Percentiles rank a stretch among this genome's conserved stretches.
These are phyloP conservation scores for Phytophthora uliginosa DNA, from an alignment of 352 stramenopile species.

Conservation along the genomic window DNA sequence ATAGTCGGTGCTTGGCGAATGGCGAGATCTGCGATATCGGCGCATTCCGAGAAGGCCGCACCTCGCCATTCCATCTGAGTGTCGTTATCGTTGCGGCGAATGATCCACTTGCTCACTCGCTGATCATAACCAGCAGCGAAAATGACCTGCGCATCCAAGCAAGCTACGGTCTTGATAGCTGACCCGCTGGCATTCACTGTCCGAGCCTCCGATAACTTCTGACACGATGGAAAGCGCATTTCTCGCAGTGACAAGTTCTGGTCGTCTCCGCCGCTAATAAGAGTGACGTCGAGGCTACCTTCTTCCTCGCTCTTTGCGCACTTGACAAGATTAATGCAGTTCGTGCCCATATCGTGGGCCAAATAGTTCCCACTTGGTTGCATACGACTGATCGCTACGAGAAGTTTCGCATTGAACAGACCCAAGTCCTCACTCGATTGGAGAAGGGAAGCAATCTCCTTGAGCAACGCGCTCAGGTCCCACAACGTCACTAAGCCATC, in stretches of 20 bases:
- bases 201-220: slow-evolving; percentile 42
- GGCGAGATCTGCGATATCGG: slow-evolving; percentile 80
- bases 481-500: slow-evolving; percentile 86
- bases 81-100: slow-evolving; percentile 20
- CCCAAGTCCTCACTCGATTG: slow-evolving; percentile 13
- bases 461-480: slow-evolving; percentile 55
- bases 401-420: slow-evolving; percentile 29
- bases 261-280: slow-evolving; percentile 88
- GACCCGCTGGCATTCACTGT: slow-evolving; percentile 81
- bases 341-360: slow-evolving; percentile 88
- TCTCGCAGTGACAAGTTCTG: slow-evolving; percentile 69
- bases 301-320: slow-evolving; percentile 22
- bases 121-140: slow-evolving; percentile 89
- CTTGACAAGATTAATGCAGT: slow-evolving; percentile 62
- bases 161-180: slow-evolving; percentile 79
- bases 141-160: slow-evolving; percentile 45
- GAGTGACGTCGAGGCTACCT: slow-evolving; percentile 44
- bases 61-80: slow-evolving; percentile 57
- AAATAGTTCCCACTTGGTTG: slow-evolving; percentile 66
- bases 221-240: slow-evolving; percentile 46
- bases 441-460: slow-evolving; percentile 26
- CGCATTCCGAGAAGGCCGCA: slow-evolving; percentile 80
- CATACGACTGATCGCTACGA: slow-evolving; percentile 36
- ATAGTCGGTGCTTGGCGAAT: slow-evolving; percentile 29
- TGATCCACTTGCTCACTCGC: slow-evolving; percentile 78